These are phyloP conservation scores for Fusarium nematophilum DNA, from an alignment of 2,329 filamentous ascomycete species.

Conservation along the genomic window DNA sequence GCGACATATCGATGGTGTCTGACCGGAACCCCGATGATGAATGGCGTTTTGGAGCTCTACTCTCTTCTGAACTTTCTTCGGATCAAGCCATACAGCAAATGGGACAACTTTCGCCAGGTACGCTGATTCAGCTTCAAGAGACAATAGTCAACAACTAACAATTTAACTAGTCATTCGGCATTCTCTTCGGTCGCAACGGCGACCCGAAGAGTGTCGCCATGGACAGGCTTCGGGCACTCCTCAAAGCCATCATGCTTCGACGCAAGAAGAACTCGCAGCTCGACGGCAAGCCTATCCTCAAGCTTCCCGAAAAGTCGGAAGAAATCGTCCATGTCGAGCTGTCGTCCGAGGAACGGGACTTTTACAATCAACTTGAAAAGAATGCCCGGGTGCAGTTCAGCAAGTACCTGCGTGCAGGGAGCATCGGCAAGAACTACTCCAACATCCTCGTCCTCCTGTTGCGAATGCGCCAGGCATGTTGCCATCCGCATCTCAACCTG, in stretches of 20 bases:
- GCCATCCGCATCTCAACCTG: slow-evolving; percentile 47
- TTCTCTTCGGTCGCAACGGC: slow-evolving; percentile 50
- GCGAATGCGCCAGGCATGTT: slow-evolving; percentile 80
- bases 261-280: slow-evolving; percentile 84
- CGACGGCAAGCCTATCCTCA: slow-evolving; percentile 83
- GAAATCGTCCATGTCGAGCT: slow-evolving; percentile 81
- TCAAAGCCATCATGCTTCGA: slow-evolving; percentile 84
- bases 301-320: slow-evolving; percentile 79
- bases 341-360: slow-evolving; percentile 77
- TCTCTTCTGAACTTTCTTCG: slow-evolving; percentile 81
- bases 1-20: slow-evolving; percentile 83
- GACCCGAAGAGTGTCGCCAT: slow-evolving; percentile 73
- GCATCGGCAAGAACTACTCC: slow-evolving; percentile 77
- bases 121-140: slow-evolving; percentile 35
- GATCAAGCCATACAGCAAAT: slow-evolving; percentile 79
- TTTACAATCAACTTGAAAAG: slow-evolving; percentile 79
- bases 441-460: slow-evolving; percentile 84
- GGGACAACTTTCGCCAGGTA: slow-evolving; percentile 69
- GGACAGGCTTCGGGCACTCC: slow-evolving; percentile 76
- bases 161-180: slow-evolving; percentile 54
- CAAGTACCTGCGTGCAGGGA: slow-evolving; percentile 76
- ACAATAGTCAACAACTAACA: neutral
- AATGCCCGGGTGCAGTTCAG: slow-evolving; percentile 79
- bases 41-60: slow-evolving; percentile 80
- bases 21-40: slow-evolving; percentile 91